Base-by-base conservation (phyloP, 768 basidiomycete genomes). In the Panus rudis region DNA sequence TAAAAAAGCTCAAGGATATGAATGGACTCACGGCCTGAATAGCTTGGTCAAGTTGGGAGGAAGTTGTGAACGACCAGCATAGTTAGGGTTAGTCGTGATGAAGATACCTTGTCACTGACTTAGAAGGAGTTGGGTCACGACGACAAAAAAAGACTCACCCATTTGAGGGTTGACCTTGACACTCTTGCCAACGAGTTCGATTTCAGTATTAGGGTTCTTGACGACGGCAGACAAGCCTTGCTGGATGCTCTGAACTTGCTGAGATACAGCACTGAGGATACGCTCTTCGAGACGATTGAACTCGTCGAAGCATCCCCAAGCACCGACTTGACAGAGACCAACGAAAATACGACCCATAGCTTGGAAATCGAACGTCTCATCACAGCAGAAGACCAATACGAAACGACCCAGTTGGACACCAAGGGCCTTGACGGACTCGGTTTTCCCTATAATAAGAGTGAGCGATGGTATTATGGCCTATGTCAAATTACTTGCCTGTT, bases 291-390 rank as follows among this genome's bases (percentile, higher is more conserved):
- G 73, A 54, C 96, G 84, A 63, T 99, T 99, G 70, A 96, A 94
- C 65, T 96, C 92, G 60, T 96, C 92, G 64, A 93, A 92, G 58
- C 89, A 93, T 11, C 96, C 96, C 96, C 96, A 99, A 1, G 96
- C 96, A 24, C 96, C 96, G 26, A 98, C 96, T 71, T 96, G 93
- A 66, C 96, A 99, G 12, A 99, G 77, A 40, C 96, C 96, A 54
- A 98, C 83, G 60, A 99, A 99, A 54, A 99, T 98, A 50, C 96
- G 88, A 50, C 96, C 96, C 96, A 99, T 98, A 1, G 96, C 96
- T 61, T 98, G 93, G 73, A 98, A 98, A 64, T 99, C 96, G 64
- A 99, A 98, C 0, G 90, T 96, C 63, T 99, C 96, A 63, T 99
- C 96, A 58, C 96, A 99, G 61, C 96, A 98, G 69, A 99, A 99